These are phyloP conservation scores for Hippophae gyantsensis DNA, from an alignment of 306 rosid species.

Conservation along the genomic window DNA sequence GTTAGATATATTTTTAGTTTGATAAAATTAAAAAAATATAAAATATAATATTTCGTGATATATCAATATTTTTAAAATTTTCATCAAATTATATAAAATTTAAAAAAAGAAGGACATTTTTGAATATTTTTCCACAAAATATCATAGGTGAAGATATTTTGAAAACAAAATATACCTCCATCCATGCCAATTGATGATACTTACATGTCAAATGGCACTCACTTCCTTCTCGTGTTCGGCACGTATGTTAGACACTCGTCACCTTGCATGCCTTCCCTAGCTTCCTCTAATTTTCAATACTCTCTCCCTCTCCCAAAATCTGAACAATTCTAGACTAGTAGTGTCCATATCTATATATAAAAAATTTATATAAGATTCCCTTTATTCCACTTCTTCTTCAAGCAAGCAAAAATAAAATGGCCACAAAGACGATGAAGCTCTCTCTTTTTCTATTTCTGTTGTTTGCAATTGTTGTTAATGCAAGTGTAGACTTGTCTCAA, in stretches of 20 bases:
- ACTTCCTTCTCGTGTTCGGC: constrained; percentile 5
- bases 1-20: too few species aligned
- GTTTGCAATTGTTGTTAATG: constrained; percentile 12
- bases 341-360: too few species aligned
- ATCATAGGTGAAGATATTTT: too few species aligned
- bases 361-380: too few species aligned
- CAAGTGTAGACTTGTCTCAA: constrained; percentile 6
- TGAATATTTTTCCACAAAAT: too few species aligned
- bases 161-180: too few species aligned
- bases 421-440: constrained; percentile 20
- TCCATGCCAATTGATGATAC: too few species aligned
- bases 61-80: too few species aligned
- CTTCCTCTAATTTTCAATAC: neutral
- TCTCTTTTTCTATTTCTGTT: constrained; percentile 11
- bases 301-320: neutral
- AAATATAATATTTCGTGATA: too few species aligned
- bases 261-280: constrained; percentile 20
- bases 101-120: too few species aligned
- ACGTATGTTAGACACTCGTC: constrained; percentile 30
- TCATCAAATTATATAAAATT: too few species aligned
- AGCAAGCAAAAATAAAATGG: neutral
- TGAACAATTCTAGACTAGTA: neutral
- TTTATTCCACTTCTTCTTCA: neutral
- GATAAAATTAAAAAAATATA: too few species aligned
- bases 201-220: neutral